These are phyloP conservation scores for Saccharomyces hybrid DNA, from an alignment of 1,139 yeast species.

Conservation along the genomic window DNA sequence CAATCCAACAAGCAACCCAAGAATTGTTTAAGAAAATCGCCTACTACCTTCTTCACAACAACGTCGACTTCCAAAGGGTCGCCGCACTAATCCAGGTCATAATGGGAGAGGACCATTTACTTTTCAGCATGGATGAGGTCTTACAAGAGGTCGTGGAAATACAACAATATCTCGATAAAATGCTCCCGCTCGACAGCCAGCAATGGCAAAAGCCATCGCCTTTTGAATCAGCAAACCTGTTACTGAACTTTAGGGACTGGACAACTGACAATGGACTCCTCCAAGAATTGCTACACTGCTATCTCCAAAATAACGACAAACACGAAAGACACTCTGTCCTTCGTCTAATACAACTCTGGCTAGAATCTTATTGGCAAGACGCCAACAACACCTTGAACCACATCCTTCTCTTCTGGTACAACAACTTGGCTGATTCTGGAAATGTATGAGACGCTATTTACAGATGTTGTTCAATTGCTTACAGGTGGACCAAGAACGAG, in stretches of 20 bases:
- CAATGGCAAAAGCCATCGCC: not conserved
- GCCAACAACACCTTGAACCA: not conserved
- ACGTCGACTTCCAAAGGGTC: not conserved
- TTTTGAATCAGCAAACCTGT: not conserved
- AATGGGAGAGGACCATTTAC: not conserved
- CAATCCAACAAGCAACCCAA: conserved; percentile 41
- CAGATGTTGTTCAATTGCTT: not conserved
- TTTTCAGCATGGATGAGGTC: not conserved
- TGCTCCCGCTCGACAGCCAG: not conserved
- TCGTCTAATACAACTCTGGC: not conserved
- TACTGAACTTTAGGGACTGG: not conserved
- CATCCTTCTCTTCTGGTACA: not conserved
- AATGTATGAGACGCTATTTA: not conserved
- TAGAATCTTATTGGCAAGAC: not conserved
- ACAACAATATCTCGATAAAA: not conserved
- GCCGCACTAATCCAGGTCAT: not conserved
- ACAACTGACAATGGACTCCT: not conserved
- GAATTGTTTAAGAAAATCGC: not conserved
- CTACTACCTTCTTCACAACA: not conserved
- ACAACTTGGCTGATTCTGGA: not conserved
- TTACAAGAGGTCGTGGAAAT: not conserved
- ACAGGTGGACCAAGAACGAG: not conserved
- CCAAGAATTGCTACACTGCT: not conserved
- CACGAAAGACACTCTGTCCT: not conserved
- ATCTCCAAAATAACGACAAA: not conserved